A percentile compares a stretch with the other conserved stretches of the same genome.
Conservation (phyloP, 129 eudicot species). For the Pulicaria dysenterica region DNA sequence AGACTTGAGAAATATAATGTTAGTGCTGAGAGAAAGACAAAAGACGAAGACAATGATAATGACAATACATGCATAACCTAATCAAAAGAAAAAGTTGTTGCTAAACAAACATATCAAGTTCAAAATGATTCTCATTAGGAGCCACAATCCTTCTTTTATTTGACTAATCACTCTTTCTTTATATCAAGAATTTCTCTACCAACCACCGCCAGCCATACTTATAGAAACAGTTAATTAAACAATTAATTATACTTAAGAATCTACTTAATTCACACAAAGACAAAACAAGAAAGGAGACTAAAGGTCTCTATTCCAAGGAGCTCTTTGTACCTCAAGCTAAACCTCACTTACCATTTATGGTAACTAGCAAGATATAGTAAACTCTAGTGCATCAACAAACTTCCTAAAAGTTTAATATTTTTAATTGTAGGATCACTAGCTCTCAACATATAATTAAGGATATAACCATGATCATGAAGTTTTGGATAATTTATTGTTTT, state of each 20-base stretch:
- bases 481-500: background rate
- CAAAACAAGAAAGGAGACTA: conserved; percentile 18
- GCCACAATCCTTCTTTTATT: conserved; percentile 16
- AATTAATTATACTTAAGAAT: background rate
- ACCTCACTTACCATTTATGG: conserved; percentile 8
- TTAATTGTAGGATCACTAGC: conserved; percentile 6
- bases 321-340: conserved; percentile 5
- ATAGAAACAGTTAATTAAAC: background rate
- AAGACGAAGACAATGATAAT: conserved; percentile 20
- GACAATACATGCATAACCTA: conserved; percentile 26
- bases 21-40: conserved; percentile 17
- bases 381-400: conserved; percentile 5
- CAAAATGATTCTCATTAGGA: conserved; percentile 28
- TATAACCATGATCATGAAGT: background rate
- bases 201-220: conserved; percentile 15
- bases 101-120: conserved; percentile 30
- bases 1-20: background rate
- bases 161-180: conserved; percentile 27
- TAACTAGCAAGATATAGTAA: conserved; percentile 11
- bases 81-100: conserved; percentile 27
- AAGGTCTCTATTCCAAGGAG: background rate
- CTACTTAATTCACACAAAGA: background rate
- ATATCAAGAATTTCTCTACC: conserved; percentile 16
- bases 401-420: conserved; percentile 9
- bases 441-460: background rate